phyloP scores from a whole-genome alignment of 257 asterid species.

The Rubia yunnanensis region DNA sequence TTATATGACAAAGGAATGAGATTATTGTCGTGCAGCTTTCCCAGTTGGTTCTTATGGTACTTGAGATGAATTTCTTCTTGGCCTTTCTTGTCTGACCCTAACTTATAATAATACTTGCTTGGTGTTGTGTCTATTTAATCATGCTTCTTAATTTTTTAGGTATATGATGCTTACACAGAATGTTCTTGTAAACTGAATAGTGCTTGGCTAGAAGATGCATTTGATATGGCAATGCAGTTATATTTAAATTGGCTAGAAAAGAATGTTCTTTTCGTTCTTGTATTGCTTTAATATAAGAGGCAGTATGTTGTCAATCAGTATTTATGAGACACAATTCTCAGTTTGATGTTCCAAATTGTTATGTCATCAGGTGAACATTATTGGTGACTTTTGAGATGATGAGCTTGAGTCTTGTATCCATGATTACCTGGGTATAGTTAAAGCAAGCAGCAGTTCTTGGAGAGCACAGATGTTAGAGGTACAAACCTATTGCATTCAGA shows the following conservation, averaged over 20 bases:
- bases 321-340: conserved; percentile 9
- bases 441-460: conserved; percentile 60
- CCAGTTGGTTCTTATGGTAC: conserved; percentile 99
- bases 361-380: conserved; percentile 71
- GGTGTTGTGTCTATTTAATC: background rate
- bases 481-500: conserved; percentile 63
- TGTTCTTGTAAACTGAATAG: conserved; percentile 64
- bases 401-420: conserved; percentile 85
- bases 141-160: background rate
- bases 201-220: conserved; percentile 96
- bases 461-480: conserved; percentile 47
- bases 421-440: conserved; percentile 88
- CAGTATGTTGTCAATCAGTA: conserved; percentile 3
- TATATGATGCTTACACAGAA: background rate
- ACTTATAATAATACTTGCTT: background rate
- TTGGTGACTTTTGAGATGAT: conserved; percentile 94
- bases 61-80: conserved; percentile 48
- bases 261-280: conserved; percentile 36
- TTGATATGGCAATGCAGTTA: conserved; percentile 91
- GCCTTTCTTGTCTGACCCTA: background rate
- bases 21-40: conserved; percentile 97
- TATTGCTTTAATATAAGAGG: conserved; percentile 6
- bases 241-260: conserved; percentile 93
- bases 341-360: conserved; percentile 14
- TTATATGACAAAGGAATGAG: conserved; percentile 95